Conservation (phyloP, 805 yeast genomes). For the Saturnispora zaruensis region DNA sequence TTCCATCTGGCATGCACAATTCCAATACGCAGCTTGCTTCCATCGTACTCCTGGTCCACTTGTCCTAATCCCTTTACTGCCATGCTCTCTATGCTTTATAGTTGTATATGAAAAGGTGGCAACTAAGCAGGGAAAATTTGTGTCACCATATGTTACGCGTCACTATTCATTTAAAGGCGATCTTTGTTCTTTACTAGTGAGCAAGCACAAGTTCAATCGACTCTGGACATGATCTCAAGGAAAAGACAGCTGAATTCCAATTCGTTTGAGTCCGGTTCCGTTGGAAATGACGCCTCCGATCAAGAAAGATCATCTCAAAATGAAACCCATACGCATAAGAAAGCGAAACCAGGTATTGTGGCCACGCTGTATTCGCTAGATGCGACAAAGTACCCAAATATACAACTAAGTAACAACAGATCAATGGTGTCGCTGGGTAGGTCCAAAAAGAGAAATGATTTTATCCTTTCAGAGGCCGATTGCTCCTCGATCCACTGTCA, state of each 20-base stretch:
- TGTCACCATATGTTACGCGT: conserved; percentile 1
- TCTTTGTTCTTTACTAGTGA: neutral
- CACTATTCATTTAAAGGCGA: neutral
- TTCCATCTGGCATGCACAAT: conserved; percentile 98
- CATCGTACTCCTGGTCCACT: conserved; percentile 38
- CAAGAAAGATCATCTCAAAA: neutral
- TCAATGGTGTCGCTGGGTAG: conserved; percentile 17
- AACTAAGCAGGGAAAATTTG: neutral
- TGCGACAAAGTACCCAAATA: conserved; percentile 5
- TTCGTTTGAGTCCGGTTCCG: neutral
- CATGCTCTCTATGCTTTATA: conserved; percentile 31
- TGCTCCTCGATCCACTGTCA: conserved; percentile 61
- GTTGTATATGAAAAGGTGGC: neutral
- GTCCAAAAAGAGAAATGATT: conserved; percentile 39
- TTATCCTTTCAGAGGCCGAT: conserved; percentile 37
- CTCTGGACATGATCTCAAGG: conserved; percentile 1
- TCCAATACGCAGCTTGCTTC: conserved; percentile 39
- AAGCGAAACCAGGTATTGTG: neutral
- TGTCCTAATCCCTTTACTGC: conserved; percentile 78
- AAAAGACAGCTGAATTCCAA: neutral
- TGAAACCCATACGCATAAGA: neutral
- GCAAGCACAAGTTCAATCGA: neutral
- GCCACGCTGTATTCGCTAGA: conserved; percentile 12
- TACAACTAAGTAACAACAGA: neutral
- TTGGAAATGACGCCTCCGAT: neutral